A percentile compares a stretch with the other conserved stretches of the same genome.
Evolutionary conservation across 352 stramenopile genomes (phyloP).

Genomic region (Phytophthora citricola): DNA sequence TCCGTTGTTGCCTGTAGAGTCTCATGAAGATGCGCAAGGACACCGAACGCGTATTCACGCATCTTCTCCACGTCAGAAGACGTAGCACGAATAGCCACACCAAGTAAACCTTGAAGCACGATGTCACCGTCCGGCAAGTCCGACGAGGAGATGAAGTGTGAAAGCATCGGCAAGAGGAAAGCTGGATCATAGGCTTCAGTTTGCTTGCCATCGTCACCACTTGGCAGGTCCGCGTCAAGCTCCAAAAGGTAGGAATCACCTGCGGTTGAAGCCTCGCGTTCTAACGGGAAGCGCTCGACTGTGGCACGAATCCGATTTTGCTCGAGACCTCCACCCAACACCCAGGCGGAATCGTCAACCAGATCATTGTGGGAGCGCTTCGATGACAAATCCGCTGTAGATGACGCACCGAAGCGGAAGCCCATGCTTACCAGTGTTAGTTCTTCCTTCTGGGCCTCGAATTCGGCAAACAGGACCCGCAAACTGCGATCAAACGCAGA

Average conservation of each 20-base stretch:
- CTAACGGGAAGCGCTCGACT: slow-evolving; percentile 72
- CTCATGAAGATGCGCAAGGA: slow-evolving; percentile 81
- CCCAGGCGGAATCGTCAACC: slow-evolving; percentile 71
- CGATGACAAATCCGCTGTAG: slow-evolving; percentile 29
- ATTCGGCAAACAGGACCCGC: slow-evolving; percentile 61
- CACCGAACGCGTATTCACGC: slow-evolving; percentile 73
- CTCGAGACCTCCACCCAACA: slow-evolving; percentile 73
- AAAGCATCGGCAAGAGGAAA: slow-evolving; percentile 79
- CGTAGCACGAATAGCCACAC: slow-evolving; percentile 71
- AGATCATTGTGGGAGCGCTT: slow-evolving; percentile 55
- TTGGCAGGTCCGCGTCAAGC: slow-evolving; percentile 24
- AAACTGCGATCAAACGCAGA: slow-evolving; percentile 63
- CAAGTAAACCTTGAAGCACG: slow-evolving; percentile 77
- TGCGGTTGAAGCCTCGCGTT: slow-evolving; percentile 44
- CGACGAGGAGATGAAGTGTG: slow-evolving; percentile 79
- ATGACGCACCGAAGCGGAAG: slow-evolving; percentile 77
- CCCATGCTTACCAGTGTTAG: slow-evolving; percentile 53
- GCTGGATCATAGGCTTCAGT: slow-evolving; percentile 69
- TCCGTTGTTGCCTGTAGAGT: slow-evolving; percentile 62
- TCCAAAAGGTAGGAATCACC: slow-evolving; percentile 42
- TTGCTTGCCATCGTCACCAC: slow-evolving; percentile 13
- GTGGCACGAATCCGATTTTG: slow-evolving; percentile 66
- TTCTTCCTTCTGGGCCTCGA: slow-evolving; percentile 56
- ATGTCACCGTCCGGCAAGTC: slow-evolving; percentile 60
- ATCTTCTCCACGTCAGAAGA: slow-evolving; percentile 67